Evolutionary conservation across 768 basidiomycete species (phyloP), one percentile per base, ranked within the genome.

Genomic region (Boletus rex-veris): DNA sequence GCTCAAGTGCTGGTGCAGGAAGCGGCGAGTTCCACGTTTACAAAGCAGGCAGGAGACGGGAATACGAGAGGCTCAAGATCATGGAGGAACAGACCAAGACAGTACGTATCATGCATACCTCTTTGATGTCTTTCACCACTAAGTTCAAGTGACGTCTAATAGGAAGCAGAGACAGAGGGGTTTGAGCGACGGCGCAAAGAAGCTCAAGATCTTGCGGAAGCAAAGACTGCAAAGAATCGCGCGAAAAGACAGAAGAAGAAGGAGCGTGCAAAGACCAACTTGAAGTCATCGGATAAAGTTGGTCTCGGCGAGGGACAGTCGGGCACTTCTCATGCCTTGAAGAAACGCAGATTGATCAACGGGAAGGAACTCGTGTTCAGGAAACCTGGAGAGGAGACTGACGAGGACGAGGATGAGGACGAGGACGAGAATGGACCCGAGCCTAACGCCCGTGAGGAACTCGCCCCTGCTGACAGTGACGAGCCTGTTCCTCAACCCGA

Each of bases 1-100:
- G 97, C 0, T 95, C 92, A 15, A 92, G 91, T 70, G 94, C 97
- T 7, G 97, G 96, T 42, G 97, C 97, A 16, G 97, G 97, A 47
- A 92, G 90, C 52, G 96, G 96, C 40, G 95, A 96, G 71, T 98
- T 98, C 66, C 97, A 99, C 68, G 97, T 99, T 0, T 99, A 98
- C 76, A 98, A 98, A 68, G 95, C 96, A 16, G 85, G 87, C 59
- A 76, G 97, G 57, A 80, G 96, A 66, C 79, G 96, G 64, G 97
- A 99, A 74, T 98, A 98, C 63, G 97, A 99, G 72, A 77, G 97
- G 53, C 68, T 98, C 53, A 95, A 91, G 74, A 63, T 96, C 14
- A 82, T 99, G 76, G 92, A 95, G 57, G 95, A 98, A 55, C 75
- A 84, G 55, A 68, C 85, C 5, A 79, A 81, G 64, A 87, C 88